Conservation (phyloP, 345 rosid genomes). For the Boechera retrofracta region DNA sequence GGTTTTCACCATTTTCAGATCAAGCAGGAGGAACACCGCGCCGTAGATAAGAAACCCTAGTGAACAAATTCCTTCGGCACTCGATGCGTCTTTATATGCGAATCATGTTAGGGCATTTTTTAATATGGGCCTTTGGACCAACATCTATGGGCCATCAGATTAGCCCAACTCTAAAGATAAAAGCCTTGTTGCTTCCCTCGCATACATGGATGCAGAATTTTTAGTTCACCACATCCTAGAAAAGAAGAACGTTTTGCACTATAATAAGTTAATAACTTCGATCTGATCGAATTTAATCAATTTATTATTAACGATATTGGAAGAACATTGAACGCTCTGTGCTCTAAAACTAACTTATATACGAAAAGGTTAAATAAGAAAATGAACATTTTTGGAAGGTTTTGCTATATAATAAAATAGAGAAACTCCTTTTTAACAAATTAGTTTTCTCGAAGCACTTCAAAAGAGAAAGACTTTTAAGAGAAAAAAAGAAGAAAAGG, state of each 20-base stretch:
- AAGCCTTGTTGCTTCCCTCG: not conserved
- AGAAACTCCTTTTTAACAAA: conserved; percentile 38
- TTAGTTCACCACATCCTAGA: not conserved
- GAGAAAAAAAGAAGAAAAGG: conserved; percentile 22
- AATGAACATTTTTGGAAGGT: conserved; percentile 11
- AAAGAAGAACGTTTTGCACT: not conserved
- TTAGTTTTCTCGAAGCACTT: conserved; percentile 39
- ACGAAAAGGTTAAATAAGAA: not conserved
- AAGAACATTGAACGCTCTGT: not conserved
- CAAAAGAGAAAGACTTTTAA: conserved; percentile 1
- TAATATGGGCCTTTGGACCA: not conserved
- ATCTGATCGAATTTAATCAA: not conserved
- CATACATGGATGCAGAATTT: not conserved
- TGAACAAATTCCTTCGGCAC: not conserved
- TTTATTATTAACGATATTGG: not conserved
- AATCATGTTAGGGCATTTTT: conserved; percentile 19
- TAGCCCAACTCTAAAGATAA: not conserved
- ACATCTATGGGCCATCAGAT: not conserved
- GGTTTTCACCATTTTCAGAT: conserved; percentile 23
- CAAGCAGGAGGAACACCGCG: conserved; percentile 12
- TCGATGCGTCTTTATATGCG: not conserved
- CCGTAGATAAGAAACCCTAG: conserved; percentile 27
- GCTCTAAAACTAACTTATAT: not conserved
- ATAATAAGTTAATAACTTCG: not conserved
- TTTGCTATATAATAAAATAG: conserved; percentile 40